Conservation (phyloP, 2,329 filamentous ascomycete genomes). For the Paraconiothyrium sp. region DNA sequence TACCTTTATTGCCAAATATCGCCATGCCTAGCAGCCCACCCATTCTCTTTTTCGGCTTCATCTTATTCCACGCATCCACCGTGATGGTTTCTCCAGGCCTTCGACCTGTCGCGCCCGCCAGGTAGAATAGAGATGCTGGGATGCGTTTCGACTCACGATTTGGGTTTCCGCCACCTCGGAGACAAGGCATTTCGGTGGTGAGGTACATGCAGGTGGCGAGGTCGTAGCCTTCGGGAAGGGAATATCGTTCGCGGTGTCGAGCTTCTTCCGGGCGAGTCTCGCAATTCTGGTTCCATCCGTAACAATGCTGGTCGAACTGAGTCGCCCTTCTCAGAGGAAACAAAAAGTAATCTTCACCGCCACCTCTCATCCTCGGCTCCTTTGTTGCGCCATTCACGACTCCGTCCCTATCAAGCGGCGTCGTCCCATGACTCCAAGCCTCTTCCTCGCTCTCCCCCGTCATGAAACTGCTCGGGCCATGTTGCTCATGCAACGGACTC, state of each 20-base stretch:
- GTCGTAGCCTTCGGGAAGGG: background rate
- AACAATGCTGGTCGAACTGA: background rate
- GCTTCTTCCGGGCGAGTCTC: background rate
- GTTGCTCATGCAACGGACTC: constrained; percentile 3
- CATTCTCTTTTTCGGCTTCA: constrained; percentile 33
- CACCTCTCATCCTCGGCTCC: constrained; percentile 5
- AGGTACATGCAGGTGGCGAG: background rate
- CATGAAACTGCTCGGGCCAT: background rate
- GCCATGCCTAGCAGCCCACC: constrained; percentile 37
- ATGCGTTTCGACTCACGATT: constrained; percentile 17
- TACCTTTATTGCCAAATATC: constrained; percentile 30
- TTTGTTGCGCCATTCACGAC: background rate
- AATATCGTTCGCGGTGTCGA: background rate
- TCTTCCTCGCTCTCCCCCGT: background rate
- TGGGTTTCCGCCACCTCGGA: constrained; percentile 4
- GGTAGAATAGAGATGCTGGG: constrained; percentile 32
- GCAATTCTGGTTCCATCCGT: background rate
- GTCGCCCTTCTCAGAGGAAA: too few relatives aligned
- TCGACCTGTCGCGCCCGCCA: constrained; percentile 31
- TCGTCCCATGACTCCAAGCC: constrained; percentile 12
- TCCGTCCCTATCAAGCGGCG: background rate
- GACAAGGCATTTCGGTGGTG: background rate
- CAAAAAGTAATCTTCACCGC: background rate
- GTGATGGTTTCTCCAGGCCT: constrained; percentile 23
- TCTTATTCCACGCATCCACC: constrained; percentile 31